Evolutionary conservation across 257 asterid species (phyloP).

Genomic region (Henckelia pumila): DNA sequence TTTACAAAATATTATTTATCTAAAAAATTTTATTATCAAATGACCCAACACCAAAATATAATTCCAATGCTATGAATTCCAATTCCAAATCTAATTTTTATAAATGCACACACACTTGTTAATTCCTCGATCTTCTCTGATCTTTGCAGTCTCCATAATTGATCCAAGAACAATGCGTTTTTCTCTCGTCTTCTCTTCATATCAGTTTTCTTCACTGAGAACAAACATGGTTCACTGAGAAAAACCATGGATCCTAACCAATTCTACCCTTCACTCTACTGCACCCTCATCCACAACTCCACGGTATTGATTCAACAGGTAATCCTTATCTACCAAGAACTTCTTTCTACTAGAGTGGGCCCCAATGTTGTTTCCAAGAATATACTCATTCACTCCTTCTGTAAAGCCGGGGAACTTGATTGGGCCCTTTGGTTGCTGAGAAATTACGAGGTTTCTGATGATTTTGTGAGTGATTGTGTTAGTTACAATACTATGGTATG

Average conservation of each 20-base stretch:
- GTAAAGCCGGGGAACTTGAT: conserved; percentile 58
- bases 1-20: too few relatives aligned
- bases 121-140: too few relatives aligned
- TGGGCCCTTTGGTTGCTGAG: conserved; percentile 53
- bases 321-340: conserved; percentile 57
- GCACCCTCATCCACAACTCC: conserved; percentile 69
- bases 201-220: conserved; percentile 5
- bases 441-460: conserved; percentile 29
- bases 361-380: conserved; percentile 63
- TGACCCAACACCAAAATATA: too few relatives aligned
- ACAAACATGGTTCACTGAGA: not conserved
- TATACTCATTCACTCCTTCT: conserved; percentile 62
- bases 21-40: too few relatives aligned
- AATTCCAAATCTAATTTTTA: too few relatives aligned
- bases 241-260: conserved; percentile 27
- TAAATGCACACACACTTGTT: too few relatives aligned
- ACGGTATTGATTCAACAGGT: conserved; percentile 69
- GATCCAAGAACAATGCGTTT: conserved; percentile 11
- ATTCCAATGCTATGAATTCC: too few relatives aligned
- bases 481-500: conserved; percentile 86
- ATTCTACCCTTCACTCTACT: conserved; percentile 63
- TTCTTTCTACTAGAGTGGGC: conserved; percentile 45
- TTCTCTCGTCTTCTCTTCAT: conserved; percentile 25
- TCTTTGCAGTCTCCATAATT: not conserved
- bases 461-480: conserved; percentile 49